Evolutionary conservation across 1,139 yeast genomes (phyloP).

Genomic region (Yamadazyma atlantica): DNA sequence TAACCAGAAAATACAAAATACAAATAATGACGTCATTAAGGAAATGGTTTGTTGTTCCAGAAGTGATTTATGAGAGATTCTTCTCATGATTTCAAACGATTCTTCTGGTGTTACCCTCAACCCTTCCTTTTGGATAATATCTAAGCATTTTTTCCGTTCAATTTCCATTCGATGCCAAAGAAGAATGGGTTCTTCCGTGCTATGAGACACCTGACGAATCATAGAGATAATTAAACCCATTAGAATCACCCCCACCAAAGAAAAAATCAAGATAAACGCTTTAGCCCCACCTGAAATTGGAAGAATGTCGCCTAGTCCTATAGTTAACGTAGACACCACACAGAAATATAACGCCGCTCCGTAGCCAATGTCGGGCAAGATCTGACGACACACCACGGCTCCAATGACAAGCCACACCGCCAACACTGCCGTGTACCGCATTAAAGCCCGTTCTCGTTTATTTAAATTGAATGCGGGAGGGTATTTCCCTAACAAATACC

Average conservation of each 20-base stretch:
- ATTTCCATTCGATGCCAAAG: conserved; percentile 62
- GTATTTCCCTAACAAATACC: conserved; percentile 57
- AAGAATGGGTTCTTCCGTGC: conserved; percentile 60
- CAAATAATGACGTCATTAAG: conserved; percentile 37
- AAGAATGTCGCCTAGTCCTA: conserved; percentile 75
- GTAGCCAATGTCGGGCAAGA: conserved; percentile 39
- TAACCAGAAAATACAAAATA: conserved; percentile 64
- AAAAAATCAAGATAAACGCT: conserved; percentile 59
- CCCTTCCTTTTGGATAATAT: no score
- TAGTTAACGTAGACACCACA: conserved; percentile 68
- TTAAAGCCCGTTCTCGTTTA: conserved; percentile 65
- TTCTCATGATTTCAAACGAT: conserved; percentile 55
- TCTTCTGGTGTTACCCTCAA: no score
- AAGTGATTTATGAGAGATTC: conserved; percentile 41
- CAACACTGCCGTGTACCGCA: conserved; percentile 65
- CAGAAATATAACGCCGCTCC: conserved; percentile 71
- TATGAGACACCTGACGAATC: conserved; percentile 62
- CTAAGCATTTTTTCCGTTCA: conserved; percentile 19
- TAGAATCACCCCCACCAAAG: conserved; percentile 66
- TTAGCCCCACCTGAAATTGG: conserved; percentile 55
- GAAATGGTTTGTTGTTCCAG: conserved; percentile 29
- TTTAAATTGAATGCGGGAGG: conserved; percentile 69
- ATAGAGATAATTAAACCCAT: conserved; percentile 73
- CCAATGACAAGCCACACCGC: conserved; percentile 73
- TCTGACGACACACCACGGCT: conserved; percentile 44